A percentile compares a stretch with the other conserved stretches of the same genome.
Conservation (phyloP, 1,284 basidiomycete genomes). For the Ustilago xerochloae region DNA sequence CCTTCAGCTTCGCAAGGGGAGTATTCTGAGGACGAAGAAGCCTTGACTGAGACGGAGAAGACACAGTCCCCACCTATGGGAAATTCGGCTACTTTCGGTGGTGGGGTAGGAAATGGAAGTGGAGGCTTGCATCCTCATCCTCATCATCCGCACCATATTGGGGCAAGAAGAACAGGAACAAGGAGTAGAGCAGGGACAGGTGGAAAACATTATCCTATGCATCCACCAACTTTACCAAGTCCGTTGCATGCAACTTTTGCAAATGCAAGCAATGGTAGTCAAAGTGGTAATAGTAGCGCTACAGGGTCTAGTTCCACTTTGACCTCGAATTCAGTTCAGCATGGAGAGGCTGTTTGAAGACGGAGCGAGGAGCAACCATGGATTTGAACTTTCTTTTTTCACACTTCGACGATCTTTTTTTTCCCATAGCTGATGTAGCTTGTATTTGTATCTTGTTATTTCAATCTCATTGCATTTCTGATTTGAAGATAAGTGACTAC, state of each 20-base stretch:
- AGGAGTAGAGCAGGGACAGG: constrained; percentile 34
- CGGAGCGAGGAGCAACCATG: not conserved
- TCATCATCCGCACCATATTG: constrained; percentile 5
- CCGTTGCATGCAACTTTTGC: constrained; percentile 40
- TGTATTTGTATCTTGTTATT: constrained; percentile 6
- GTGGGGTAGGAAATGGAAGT: constrained; percentile 11
- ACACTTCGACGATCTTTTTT: not conserved
- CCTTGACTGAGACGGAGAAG: constrained; percentile 45
- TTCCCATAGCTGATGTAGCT: not conserved
- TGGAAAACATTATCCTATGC: constrained; percentile 41
- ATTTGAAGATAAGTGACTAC: not conserved
- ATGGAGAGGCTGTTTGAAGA: not conserved
- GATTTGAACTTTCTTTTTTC: not conserved
- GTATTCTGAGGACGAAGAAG: constrained; percentile 35
- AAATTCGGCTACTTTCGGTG: constrained; percentile 4
- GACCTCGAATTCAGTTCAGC: no score
- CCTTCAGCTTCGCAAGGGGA: constrained; percentile 29
- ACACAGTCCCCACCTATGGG: constrained; percentile 16
- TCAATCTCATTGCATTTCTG: not conserved
- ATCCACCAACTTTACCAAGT: constrained; percentile 27
- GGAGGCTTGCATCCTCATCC: constrained; percentile 3
- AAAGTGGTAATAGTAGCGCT: not conserved
- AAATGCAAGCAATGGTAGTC: no score
- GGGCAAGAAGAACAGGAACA: constrained; percentile 18
- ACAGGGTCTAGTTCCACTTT: not conserved